Evolutionary conservation across 1,139 yeast genomes (phyloP).

Genomic region (Eremothecium coryli): DNA sequence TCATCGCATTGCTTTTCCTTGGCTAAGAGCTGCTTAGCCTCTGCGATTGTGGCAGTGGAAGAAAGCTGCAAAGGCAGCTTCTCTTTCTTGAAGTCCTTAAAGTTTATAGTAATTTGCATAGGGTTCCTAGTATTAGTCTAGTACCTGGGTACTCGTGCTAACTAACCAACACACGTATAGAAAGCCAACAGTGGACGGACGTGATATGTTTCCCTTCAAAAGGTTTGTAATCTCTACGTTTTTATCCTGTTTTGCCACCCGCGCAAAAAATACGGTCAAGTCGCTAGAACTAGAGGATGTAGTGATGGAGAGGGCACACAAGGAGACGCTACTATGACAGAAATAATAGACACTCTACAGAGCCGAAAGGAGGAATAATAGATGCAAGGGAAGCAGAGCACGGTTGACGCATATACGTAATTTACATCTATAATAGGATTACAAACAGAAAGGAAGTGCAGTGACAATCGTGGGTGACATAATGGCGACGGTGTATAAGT

Average conservation of each 20-base stretch:
- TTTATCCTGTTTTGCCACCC: constrained; percentile 5
- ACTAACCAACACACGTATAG: not conserved
- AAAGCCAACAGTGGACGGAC: no score
- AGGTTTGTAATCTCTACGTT: constrained; percentile 2
- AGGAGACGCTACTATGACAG: no score
- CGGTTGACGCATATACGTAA: not conserved
- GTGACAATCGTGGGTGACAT: no score
- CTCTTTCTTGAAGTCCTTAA: constrained; percentile 90
- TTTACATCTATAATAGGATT: constrained; percentile 2
- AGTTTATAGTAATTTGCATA: constrained; percentile 59
- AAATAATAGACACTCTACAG: no score
- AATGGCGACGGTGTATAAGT: no score
- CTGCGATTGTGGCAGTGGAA: constrained; percentile 53
- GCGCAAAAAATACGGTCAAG: constrained; percentile 1
- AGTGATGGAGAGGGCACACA: constrained; percentile 1
- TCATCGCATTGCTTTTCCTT: constrained; percentile 59
- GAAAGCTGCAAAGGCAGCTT: constrained; percentile 76
- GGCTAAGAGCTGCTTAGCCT: constrained; percentile 69
- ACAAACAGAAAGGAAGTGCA: no score
- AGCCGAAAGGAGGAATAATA: no score
- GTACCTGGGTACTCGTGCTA: not conserved
- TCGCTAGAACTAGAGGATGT: constrained; percentile 3
- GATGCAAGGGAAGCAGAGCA: no score
- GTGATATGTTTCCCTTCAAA: not conserved
- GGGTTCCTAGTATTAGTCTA: not conserved